Evolutionary conservation across 495 filamentous ascomycete species (phyloP).

Genomic region (Hypoxylon fuscum): DNA sequence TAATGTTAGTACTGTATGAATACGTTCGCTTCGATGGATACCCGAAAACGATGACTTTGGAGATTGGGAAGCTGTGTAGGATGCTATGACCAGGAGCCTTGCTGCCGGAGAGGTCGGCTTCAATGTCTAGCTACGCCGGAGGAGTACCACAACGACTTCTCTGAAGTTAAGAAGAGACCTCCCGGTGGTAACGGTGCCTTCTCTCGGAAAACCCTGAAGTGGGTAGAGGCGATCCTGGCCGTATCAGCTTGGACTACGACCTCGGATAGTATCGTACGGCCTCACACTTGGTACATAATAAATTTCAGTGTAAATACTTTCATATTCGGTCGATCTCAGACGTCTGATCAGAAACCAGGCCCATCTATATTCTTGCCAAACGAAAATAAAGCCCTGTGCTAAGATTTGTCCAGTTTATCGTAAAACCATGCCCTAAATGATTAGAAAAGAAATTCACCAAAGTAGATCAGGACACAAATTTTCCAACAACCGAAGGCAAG

Average conservation of each 20-base stretch:
- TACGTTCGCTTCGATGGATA: conserved; percentile 31
- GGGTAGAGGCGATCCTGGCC: too few relatives aligned
- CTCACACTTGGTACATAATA: conserved; percentile 15
- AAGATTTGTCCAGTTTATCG: conserved; percentile 1
- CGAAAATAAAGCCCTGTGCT: conserved; percentile 8
- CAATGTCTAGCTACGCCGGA: too few relatives aligned
- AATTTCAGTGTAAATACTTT: conserved; percentile 8
- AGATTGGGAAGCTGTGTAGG: conserved; percentile 4
- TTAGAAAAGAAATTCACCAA: conserved; percentile 16
- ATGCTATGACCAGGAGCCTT: too few relatives aligned
- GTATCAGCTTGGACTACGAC: too few relatives aligned
- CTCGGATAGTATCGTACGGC: background rate
- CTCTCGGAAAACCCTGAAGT: background rate
- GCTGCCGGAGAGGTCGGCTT: too few relatives aligned
- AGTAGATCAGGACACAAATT: conserved; percentile 12
- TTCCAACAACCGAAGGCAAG: conserved; percentile 11
- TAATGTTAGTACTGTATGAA: conserved; percentile 48
- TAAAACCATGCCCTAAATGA: conserved; percentile 1
- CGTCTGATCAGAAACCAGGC: conserved; percentile 9
- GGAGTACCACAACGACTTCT: too few relatives aligned
- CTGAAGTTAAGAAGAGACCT: too few relatives aligned
- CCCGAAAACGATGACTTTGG: conserved; percentile 5
- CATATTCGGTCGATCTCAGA: background rate
- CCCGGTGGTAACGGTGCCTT: too few relatives aligned
- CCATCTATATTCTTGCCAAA: conserved; percentile 5